Percentiles rank a stretch among this genome's conserved stretches.
These are phyloP conservation scores for Cicer yamashitae DNA, from an alignment of 306 rosid genomes.

Conservation along the genomic window DNA sequence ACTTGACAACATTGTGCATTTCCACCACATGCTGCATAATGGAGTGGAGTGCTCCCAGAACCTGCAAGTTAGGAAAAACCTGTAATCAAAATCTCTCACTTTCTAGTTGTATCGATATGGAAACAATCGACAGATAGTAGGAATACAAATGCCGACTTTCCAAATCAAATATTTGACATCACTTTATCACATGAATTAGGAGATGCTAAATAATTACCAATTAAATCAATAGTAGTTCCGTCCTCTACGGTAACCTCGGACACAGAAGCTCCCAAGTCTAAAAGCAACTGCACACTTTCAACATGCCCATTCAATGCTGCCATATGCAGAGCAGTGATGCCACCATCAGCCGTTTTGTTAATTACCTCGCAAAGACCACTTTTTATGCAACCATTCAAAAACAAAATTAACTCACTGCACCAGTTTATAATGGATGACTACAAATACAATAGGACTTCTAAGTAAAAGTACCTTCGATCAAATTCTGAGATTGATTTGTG, in stretches of 20 bases:
- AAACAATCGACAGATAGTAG: conserved; percentile 26
- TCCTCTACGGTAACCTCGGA: conserved; percentile 81
- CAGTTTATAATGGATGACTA: conserved; percentile 30
- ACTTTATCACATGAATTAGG: conserved; percentile 15
- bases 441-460: conserved; percentile 33
- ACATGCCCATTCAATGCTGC: conserved; percentile 92
- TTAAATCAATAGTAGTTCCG: conserved; percentile 88
- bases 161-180: conserved; percentile 24
- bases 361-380: conserved; percentile 75
- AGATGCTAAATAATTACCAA: conserved; percentile 61
- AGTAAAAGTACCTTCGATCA: conserved; percentile 65
- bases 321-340: conserved; percentile 97
- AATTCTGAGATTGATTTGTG: conserved; percentile 61
- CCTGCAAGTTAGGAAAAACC: conserved; percentile 56
- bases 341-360: conserved; percentile 88
- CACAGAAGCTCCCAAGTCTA: conserved; percentile 90
- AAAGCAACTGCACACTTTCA: conserved; percentile 82
- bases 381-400: conserved; percentile 39
- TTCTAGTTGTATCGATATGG: neutral
- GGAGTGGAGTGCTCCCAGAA: conserved; percentile 95
- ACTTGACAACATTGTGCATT: conserved; percentile 96
- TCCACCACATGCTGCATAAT: conserved; percentile 98
- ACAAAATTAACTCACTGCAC: conserved; percentile 42
- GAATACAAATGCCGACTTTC: conserved; percentile 32
- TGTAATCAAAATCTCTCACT: conserved; percentile 7